A percentile compares a stretch with the other conserved stretches of the same genome.
Evolutionary conservation across 441 rosid species (phyloP).

Genomic region (Populus hybrid): DNA sequence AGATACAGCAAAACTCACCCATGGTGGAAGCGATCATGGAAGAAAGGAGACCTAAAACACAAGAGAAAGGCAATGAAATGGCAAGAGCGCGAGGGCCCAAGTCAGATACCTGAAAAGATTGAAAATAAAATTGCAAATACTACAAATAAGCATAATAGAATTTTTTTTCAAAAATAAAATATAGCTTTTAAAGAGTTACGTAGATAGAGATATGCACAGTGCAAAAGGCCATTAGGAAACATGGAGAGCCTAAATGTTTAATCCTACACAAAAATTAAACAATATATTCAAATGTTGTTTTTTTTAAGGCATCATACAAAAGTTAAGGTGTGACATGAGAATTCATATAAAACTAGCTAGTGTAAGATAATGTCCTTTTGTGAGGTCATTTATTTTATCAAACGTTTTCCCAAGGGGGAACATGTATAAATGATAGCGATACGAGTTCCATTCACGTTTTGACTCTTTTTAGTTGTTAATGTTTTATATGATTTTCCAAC

Average conservation of each 20-base stretch:
- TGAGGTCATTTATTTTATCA: neutral
- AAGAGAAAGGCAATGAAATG: constrained; percentile 81
- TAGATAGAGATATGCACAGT: neutral
- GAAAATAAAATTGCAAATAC: neutral
- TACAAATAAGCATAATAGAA: neutral
- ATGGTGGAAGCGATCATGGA: constrained; percentile 80
- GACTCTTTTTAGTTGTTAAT: neutral
- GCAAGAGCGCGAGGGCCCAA: constrained; percentile 81
- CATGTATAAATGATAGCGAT: neutral
- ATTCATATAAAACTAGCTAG: neutral
- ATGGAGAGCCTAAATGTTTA: neutral
- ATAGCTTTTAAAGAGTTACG: neutral
- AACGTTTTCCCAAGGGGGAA: neutral
- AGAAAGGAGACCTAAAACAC: constrained; percentile 78
- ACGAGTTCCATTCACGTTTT: neutral
- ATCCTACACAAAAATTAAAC: neutral
- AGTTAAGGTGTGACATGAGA: neutral
- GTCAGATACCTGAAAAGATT: constrained; percentile 34
- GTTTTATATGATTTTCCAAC: neutral
- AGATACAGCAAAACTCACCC: constrained; percentile 40
- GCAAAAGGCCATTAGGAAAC: neutral
- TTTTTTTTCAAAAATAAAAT: neutral
- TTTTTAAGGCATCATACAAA: neutral
- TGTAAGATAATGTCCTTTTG: neutral
- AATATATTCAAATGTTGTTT: neutral